Conservation (phyloP, 2,329 filamentous ascomycete genomes). For the Calonectria honghensis region DNA sequence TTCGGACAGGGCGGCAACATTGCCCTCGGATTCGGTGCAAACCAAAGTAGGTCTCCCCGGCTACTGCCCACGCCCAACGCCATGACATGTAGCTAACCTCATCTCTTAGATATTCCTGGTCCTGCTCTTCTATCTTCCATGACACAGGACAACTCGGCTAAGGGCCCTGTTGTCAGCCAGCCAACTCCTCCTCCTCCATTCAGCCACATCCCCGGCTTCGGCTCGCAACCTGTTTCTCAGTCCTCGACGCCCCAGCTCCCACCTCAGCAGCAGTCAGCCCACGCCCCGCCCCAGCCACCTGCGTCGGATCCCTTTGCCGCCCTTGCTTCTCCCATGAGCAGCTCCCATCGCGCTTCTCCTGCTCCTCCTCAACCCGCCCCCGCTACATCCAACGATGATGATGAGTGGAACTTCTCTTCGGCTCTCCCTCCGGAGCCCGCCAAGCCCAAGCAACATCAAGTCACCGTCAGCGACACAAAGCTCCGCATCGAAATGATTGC, state of each 20-base stretch:
- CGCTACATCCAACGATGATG: slow-evolving; percentile 76
- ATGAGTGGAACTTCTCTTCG: slow-evolving; percentile 96
- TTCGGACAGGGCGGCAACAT: slow-evolving; percentile 89
- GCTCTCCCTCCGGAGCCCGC: slow-evolving; percentile 80
- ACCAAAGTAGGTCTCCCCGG: slow-evolving; percentile 74
- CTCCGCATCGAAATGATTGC: slow-evolving; percentile 85
- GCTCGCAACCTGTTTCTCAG: slow-evolving; percentile 71
- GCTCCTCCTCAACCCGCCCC: slow-evolving; percentile 53
- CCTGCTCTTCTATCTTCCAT: slow-evolving; percentile 79
- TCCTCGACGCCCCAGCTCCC: slow-evolving; percentile 72
- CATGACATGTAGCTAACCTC: slow-evolving; percentile 44
- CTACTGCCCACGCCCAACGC: neutral
- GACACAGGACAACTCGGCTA: slow-evolving; percentile 76
- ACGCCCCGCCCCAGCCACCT: slow-evolving; percentile 65
- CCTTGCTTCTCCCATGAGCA: slow-evolving; percentile 59
- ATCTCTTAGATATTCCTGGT: slow-evolving; percentile 75
- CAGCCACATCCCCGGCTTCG: slow-evolving; percentile 74
- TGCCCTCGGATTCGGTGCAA: slow-evolving; percentile 84
- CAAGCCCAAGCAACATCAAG: slow-evolving; percentile 77
- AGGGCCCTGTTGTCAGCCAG: slow-evolving; percentile 58
- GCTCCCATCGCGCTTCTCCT: slow-evolving; percentile 55
- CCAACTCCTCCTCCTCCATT: slow-evolving; percentile 67
- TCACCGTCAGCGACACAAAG: slow-evolving; percentile 80
- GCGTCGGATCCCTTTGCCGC: slow-evolving; percentile 72
- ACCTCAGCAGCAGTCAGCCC: slow-evolving; percentile 67